Evolutionary conservation across 2,329 filamentous ascomycete genomes (phyloP), one percentile per base, ranked within the genome.

Genomic region (Aspergillus sp.): DNA sequence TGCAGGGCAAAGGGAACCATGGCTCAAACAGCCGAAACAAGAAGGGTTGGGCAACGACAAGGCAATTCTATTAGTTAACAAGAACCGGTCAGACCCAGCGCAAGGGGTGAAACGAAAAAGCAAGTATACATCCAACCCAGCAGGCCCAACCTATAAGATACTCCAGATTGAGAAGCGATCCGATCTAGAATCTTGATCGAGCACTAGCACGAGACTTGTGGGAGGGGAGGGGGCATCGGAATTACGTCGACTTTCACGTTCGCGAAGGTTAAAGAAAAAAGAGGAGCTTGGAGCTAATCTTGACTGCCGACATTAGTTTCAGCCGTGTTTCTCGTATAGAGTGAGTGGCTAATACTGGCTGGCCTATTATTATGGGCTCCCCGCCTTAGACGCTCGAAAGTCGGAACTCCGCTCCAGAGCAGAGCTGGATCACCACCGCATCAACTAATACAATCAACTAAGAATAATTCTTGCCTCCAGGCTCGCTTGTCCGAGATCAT

Each of bases 31-130:
- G n/a, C 26, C n/a, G 43, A 45, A 45, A 45, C 20, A 45, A 45
- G 20, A 45, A 26, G 48, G n/a, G 48, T 41, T 36, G 34, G 48
- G 48, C 48, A 41, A 39, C 20, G 34, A 50, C 4, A 34, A 22
- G 47, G 20, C 26, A 41, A 50, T 39, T 50, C 36, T 24, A 50
- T 50, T 50, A 50, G 48, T 41, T 50, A 50, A 50, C 34, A 39
- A 20, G 48, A 41, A 50, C 48, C 20, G 22, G 43, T 17, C 32
- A 34, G 45, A 38, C 26, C 11, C 41, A 39, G 48, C 26, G 26
- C 26, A 39, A 20, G 34, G 34, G 15, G 13, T 13, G 20, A 26
- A 20, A 22, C n/a, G 30, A 39, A 50, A 50, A 50, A 50, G 48
- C 48, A 50, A 50, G 26, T 30, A 30, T 30, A 30, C 26, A 30